phyloP scores from a whole-genome alignment of 75 land plant genomes.

The Selaginella moellendorffii region DNA sequence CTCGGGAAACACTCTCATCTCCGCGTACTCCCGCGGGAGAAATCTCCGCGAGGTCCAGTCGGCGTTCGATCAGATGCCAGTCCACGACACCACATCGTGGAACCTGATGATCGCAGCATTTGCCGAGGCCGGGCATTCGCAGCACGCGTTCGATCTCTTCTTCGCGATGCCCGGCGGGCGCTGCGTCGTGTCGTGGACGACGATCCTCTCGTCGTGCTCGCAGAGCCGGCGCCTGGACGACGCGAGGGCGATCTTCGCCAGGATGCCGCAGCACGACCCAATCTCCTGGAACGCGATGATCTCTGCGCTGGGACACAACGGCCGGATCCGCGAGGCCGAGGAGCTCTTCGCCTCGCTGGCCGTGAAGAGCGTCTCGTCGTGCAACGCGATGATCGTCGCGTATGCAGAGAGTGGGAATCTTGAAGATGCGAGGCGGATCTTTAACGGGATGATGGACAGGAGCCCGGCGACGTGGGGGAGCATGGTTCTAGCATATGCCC shows the following conservation, averaged over 20 bases:
- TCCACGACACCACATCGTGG: not conserved
- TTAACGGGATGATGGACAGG: too few species aligned
- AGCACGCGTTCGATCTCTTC: not conserved
- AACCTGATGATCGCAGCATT: not conserved
- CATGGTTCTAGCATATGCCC: too few species aligned
- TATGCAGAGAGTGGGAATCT: not conserved
- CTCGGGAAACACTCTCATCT: not conserved
- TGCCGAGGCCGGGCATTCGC: not conserved
- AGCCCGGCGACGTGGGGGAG: too few species aligned
- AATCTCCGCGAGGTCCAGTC: not conserved
- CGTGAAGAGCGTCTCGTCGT: not conserved
- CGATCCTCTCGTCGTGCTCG: not conserved
- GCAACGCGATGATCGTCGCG: not conserved
- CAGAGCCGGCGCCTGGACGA: not conserved
- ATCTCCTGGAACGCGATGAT: not conserved
- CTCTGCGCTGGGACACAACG: not conserved
- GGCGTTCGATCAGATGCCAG: not conserved
- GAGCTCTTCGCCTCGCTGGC: not conserved
- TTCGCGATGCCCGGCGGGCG: not conserved
- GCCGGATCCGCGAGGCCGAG: not conserved
- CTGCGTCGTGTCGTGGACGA: not conserved
- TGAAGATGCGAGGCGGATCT: not conserved
- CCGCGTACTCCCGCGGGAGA: not conserved
- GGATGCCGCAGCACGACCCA: not conserved
- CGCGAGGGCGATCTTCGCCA: not conserved